phyloP scores from a whole-genome alignment of 2,329 filamentous ascomycete species.

The Dothidotthia symphoricarpi region DNA sequence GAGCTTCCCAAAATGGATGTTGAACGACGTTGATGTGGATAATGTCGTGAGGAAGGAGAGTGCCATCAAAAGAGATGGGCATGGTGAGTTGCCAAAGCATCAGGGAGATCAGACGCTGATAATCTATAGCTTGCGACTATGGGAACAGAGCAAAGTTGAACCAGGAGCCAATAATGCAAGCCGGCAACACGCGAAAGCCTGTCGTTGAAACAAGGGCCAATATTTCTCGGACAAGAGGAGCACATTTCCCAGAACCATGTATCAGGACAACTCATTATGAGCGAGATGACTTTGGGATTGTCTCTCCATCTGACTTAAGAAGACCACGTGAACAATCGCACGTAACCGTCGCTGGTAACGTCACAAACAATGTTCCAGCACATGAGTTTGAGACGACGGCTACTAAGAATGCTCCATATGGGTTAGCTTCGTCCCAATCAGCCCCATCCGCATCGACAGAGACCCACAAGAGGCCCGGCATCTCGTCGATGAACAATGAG shows the following conservation, averaged over 20 bases:
- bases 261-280: slow-evolving; percentile 17
- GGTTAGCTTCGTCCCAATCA: no score
- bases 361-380: no score
- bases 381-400: no score
- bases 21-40: slow-evolving; percentile 23
- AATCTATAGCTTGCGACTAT: background rate
- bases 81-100: background rate
- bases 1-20: slow-evolving; percentile 34
- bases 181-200: no score
- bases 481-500: no score
- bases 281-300: slow-evolving; percentile 19
- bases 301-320: slow-evolving; percentile 35
- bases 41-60: slow-evolving; percentile 3
- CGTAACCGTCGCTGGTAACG: slow-evolving; percentile 3
- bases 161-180: background rate
- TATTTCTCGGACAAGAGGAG: background rate
- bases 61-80: background rate
- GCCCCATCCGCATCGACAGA: no score
- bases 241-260: slow-evolving; percentile 16
- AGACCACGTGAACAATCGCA: slow-evolving; percentile 22
- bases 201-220: no score
- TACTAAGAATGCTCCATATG: no score
- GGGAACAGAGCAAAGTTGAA: slow-evolving; percentile 1
- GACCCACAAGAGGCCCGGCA: no score
- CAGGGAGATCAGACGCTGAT: background rate